Evolutionary conservation across 306 rosid genomes (phyloP).

Genomic region (Corylus heterophylla): DNA sequence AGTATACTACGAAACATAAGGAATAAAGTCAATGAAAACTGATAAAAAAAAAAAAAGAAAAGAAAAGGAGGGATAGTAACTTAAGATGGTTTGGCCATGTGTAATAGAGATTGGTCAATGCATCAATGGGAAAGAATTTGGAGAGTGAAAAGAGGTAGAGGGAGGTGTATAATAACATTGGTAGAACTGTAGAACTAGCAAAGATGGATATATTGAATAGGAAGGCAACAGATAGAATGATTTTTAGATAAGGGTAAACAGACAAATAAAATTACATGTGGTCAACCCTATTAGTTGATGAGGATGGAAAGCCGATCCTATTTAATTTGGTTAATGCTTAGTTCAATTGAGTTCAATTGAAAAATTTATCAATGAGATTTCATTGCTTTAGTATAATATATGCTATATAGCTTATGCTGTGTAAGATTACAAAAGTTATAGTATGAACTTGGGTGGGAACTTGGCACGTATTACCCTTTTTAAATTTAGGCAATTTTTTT

Average conservation of each 20-base stretch:
- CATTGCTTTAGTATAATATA: not conserved
- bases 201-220: not conserved
- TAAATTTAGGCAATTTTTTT: no score
- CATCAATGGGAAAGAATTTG: no score
- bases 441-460: no score
- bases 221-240: not conserved
- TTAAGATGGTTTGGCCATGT: no score
- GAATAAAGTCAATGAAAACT: no score
- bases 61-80: no score
- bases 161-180: not conserved
- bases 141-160: not conserved
- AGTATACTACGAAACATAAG: not conserved
- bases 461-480: no score
- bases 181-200: not conserved
- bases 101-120: not conserved
- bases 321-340: no score
- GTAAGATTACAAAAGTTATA: no score
- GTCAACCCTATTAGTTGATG: not conserved
- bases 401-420: no score
- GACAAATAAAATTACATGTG: not conserved
- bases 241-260: not conserved
- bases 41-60: no score
- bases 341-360: no score
- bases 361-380: not conserved
- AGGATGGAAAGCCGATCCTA: not conserved